Evolutionary conservation across 768 basidiomycete genomes (phyloP).

Genomic region (Trametes gibbosa): DNA sequence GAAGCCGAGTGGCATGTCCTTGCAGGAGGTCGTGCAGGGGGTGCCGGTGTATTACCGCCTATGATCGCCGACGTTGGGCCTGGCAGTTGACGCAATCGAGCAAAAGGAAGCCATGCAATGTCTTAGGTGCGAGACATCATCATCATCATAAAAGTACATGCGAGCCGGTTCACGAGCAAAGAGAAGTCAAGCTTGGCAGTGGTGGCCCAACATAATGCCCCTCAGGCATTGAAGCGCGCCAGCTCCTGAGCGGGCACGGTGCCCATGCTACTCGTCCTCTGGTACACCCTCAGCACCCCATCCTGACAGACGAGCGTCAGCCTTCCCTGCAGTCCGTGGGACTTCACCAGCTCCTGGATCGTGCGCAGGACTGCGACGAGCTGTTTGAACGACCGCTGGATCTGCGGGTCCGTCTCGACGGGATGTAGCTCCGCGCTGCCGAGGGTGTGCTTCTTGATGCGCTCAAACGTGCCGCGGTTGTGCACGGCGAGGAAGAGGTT

Average conservation of each 20-base stretch:
- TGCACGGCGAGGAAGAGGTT: conserved; percentile 62
- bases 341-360: conserved; percentile 49
- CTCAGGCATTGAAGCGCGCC: conserved; percentile 21
- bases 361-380: conserved; percentile 27
- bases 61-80: background rate
- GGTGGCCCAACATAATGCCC: too few species aligned
- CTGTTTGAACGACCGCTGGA: conserved; percentile 32
- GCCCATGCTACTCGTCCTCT: conserved; percentile 41
- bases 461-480: conserved; percentile 48
- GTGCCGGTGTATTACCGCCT: background rate
- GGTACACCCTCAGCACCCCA: conserved; percentile 46
- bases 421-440: conserved; percentile 21
- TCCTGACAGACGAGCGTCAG: conserved; percentile 53
- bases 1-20: background rate
- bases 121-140: too few species aligned
- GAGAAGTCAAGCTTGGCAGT: too few species aligned
- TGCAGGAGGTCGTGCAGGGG: background rate
- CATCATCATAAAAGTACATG: too few species aligned
- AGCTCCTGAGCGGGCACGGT: conserved; percentile 46
- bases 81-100: background rate
- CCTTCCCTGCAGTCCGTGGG: conserved; percentile 49
- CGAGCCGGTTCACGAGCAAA: background rate
- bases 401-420: conserved; percentile 20
- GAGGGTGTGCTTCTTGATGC: conserved; percentile 44
- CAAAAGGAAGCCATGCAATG: too few species aligned